These are phyloP conservation scores for Beta lomatogona DNA, from an alignment of 179 eudicot species.

Conservation along the genomic window DNA sequence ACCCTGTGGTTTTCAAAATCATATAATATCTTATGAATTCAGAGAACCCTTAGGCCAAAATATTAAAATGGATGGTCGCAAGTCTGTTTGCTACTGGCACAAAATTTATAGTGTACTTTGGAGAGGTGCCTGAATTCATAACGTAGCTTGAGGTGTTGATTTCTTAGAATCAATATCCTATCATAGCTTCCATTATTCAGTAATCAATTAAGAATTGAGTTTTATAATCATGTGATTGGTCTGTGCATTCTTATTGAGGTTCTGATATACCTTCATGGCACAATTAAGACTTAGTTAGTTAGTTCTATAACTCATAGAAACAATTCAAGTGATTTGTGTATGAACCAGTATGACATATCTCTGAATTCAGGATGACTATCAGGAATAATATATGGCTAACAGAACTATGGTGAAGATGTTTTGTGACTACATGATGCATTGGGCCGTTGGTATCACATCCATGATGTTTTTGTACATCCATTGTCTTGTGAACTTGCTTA, in stretches of 20 bases:
- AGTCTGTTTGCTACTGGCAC: background rate
- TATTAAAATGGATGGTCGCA: background rate
- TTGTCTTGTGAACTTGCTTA: background rate
- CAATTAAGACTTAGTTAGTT: background rate
- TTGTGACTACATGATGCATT: background rate
- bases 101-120: background rate
- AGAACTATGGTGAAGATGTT: background rate
- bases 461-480: background rate
- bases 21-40: background rate
- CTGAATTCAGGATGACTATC: background rate
- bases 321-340: background rate
- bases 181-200: background rate
- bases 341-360: background rate
- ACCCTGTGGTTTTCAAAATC: background rate
- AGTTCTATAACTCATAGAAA: background rate
- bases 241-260: background rate
- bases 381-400: background rate
- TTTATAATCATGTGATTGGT: background rate
- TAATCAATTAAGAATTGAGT: background rate
- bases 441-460: background rate
- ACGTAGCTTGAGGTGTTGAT: background rate
- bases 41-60: background rate
- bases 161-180: background rate
- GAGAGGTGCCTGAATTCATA: background rate
- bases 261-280: background rate